Conservation (phyloP, 352 stramenopile genomes). For the Phytophthora chlamydospora region DNA sequence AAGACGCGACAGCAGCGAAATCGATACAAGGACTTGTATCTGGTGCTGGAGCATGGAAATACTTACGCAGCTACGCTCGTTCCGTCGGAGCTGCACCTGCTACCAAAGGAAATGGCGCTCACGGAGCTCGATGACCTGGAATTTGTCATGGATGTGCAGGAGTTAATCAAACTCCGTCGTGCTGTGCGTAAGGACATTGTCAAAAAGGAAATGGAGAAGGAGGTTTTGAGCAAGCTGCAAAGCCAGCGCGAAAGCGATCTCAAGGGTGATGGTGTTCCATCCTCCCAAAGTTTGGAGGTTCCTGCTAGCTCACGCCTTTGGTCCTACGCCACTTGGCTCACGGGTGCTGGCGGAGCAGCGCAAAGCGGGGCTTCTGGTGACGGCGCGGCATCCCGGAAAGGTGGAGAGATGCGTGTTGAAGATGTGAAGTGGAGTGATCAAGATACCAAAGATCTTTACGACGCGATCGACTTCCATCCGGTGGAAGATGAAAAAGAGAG, state of each 20-base stretch:
- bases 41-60: slow-evolving; percentile 34
- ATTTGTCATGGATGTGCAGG: slow-evolving; percentile 68
- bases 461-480: slow-evolving; percentile 84
- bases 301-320: slow-evolving; percentile 61
- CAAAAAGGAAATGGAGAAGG: slow-evolving; percentile 45
- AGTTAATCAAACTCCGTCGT: slow-evolving; percentile 68
- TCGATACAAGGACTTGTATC: slow-evolving; percentile 74
- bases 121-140: slow-evolving; percentile 74
- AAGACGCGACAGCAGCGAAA: slow-evolving; percentile 38
- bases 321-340: slow-evolving; percentile 81
- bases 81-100: slow-evolving; percentile 38
- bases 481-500: slow-evolving; percentile 37
- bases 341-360: slow-evolving; percentile 23
- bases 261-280: slow-evolving; percentile 5
- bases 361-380: slow-evolving; percentile 16
- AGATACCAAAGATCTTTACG: slow-evolving; percentile 80
- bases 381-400: slow-evolving; percentile 1
- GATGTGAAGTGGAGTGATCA: slow-evolving; percentile 87
- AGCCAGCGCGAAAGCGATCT: slow-evolving; percentile 28
- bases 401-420: slow-evolving; percentile 34
- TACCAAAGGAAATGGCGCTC: slow-evolving; percentile 57
- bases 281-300: slow-evolving; percentile 21
- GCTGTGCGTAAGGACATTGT: slow-evolving; percentile 54
- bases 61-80: slow-evolving; percentile 45
- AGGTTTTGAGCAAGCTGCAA: slow-evolving; percentile 38